These are phyloP conservation scores for Chrysopogon serrulatus DNA, from an alignment of 176 grass and related monocot genomes.

Conservation along the genomic window DNA sequence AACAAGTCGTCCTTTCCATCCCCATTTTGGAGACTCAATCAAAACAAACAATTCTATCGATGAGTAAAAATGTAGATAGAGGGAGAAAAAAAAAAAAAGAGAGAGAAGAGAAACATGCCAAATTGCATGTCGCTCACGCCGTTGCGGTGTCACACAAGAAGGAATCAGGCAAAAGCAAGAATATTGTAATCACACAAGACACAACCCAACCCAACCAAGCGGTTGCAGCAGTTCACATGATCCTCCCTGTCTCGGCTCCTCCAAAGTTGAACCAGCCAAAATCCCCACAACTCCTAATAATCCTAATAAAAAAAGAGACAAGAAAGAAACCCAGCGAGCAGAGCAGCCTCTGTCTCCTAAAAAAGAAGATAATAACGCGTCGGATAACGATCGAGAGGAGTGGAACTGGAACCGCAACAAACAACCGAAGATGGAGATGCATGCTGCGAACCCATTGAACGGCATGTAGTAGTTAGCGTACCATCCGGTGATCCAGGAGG, in stretches of 20 bases:
- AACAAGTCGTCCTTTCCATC: background rate
- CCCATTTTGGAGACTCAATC: background rate
- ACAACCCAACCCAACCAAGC: too few relatives aligned
- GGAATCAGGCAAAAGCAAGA: background rate
- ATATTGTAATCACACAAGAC: background rate
- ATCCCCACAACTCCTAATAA: too few relatives aligned
- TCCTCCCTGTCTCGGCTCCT: background rate
- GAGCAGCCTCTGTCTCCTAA: too few relatives aligned
- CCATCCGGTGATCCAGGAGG: conserved; percentile 92
- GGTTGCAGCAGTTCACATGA: background rate
- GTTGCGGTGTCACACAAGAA: background rate
- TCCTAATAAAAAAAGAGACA: too few relatives aligned
- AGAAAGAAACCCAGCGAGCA: too few relatives aligned
- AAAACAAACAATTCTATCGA: background rate
- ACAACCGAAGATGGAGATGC: background rate
- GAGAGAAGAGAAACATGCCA: background rate
- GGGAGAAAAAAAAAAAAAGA: background rate
- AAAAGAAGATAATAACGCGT: too few relatives aligned
- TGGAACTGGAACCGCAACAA: background rate
- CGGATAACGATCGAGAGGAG: too few relatives aligned
- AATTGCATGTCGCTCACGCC: background rate
- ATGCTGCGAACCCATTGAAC: background rate
- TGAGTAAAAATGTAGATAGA: background rate
- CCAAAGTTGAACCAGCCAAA: background rate
- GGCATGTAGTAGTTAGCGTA: conserved; percentile 7